Evolutionary conservation across 148 eudicot species (phyloP).

Genomic region (Chenopodium album): DNA sequence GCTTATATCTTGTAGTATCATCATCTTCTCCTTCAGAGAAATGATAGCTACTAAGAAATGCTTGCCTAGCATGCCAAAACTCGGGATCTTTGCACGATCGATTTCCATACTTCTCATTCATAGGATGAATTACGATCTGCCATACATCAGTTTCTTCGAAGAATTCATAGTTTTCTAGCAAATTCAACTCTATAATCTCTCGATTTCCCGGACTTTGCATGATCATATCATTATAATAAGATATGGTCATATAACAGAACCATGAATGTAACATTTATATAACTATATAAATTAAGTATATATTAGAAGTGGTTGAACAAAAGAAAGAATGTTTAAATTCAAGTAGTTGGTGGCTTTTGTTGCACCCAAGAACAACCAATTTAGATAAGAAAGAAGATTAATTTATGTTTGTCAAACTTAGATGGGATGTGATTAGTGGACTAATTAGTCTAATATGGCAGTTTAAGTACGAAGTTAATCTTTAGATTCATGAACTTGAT

Average conservation of each 20-base stretch:
- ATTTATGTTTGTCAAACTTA: constrained; percentile 2
- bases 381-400: neutral
- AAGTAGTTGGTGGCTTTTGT: constrained; percentile 33
- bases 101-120: constrained; percentile 25
- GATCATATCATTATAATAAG: neutral
- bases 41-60: constrained; percentile 30
- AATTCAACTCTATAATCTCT: constrained; percentile 15
- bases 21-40: constrained; percentile 15
- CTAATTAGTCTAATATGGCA: neutral
- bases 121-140: constrained; percentile 35
- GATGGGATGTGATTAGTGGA: neutral
- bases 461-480: neutral
- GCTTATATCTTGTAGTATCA: constrained; percentile 7
- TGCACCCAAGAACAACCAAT: constrained; percentile 31
- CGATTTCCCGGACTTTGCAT: constrained; percentile 13
- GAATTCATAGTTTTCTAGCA: constrained; percentile 10
- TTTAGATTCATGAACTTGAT: neutral
- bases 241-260: neutral
- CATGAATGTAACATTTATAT: constrained; percentile 14
- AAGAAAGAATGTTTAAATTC: constrained; percentile 22
- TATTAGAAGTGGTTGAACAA: constrained; percentile 26
- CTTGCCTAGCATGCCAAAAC: constrained; percentile 36
- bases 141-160: constrained; percentile 27
- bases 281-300: no score
- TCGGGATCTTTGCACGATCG: constrained; percentile 34